A percentile compares a stretch with the other conserved stretches of the same genome.
Evolutionary conservation across 1,139 yeast species (phyloP).

Genomic region (Scheffersomyces titani): DNA sequence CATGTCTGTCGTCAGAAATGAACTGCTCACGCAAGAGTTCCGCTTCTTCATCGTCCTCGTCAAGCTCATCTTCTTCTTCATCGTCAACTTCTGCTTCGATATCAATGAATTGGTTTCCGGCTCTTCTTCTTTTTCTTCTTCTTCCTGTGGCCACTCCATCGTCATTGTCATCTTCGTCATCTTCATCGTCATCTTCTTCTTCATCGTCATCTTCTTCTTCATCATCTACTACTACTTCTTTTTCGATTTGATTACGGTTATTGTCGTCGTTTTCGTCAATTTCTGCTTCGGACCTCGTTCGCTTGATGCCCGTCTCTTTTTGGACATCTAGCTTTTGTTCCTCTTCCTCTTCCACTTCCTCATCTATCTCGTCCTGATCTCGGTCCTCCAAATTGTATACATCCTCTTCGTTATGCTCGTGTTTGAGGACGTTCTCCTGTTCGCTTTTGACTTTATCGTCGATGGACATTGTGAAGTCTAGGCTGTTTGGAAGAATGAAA

Average conservation of each 20-base stretch:
- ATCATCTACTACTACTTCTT: conserved; percentile 13
- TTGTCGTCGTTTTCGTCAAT: not conserved
- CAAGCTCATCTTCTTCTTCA: conserved; percentile 91
- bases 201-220: conserved; percentile 37
- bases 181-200: conserved; percentile 65
- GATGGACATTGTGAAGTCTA: not conserved
- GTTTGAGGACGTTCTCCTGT: not conserved
- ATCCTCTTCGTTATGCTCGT: conserved; percentile 7
- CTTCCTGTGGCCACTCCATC: conserved; percentile 44
- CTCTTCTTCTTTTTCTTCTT: conserved; percentile 66
- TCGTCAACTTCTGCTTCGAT: conserved; percentile 99
- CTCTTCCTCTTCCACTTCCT: conserved; percentile 18
- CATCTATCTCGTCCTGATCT: conserved; percentile 54
- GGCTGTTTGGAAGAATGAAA: not conserved
- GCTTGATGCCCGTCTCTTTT: not conserved
- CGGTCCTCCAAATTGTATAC: conserved; percentile 23
- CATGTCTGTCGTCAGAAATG: conserved; percentile 71
- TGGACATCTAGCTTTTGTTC: not conserved
- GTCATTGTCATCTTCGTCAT: conserved; percentile 54
- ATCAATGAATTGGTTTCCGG: conserved; percentile 91
- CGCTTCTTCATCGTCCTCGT: conserved; percentile 88
- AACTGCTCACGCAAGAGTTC: conserved; percentile 84
- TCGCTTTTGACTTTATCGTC: not conserved
- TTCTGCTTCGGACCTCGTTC: not conserved
- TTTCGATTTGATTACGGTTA: conserved; percentile 7